Percentiles rank a stretch among this genome's conserved stretches.
Conservation (phyloP, 1,139 yeast genomes). For the Hyphopichia fennica region DNA sequence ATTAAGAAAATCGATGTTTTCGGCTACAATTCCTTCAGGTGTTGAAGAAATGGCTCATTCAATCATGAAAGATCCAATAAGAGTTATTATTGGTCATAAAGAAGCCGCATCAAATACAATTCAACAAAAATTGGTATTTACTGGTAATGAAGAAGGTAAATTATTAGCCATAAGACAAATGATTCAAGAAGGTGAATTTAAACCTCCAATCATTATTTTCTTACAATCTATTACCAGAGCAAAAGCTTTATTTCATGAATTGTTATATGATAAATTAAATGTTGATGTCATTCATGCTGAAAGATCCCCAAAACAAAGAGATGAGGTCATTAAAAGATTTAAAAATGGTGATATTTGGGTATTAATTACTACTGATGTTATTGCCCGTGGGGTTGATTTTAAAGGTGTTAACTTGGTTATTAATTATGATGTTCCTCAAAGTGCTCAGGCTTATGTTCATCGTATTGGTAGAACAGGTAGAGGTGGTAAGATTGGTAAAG, state of each 20-base stretch:
- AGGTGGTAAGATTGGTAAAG: slow-evolving; percentile 83
- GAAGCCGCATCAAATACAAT: slow-evolving; percentile 88
- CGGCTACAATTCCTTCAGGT: slow-evolving; percentile 94
- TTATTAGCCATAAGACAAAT: slow-evolving; percentile 86
- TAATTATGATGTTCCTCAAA: slow-evolving; percentile 94
- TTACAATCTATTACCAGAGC: slow-evolving; percentile 92
- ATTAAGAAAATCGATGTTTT: slow-evolving; percentile 74
- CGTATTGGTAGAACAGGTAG: slow-evolving; percentile 99
- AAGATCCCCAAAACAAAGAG: slow-evolving; percentile 86
- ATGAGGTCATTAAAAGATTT: slow-evolving; percentile 78
- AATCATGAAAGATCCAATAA: slow-evolving; percentile 81
- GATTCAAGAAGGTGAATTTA: slow-evolving; percentile 80
- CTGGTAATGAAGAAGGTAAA: slow-evolving; percentile 96
- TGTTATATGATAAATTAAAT: slow-evolving; percentile 84
- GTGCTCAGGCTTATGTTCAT: slow-evolving; percentile 94
- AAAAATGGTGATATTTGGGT: slow-evolving; percentile 94
- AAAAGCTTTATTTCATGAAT: slow-evolving; percentile 89
- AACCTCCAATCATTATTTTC: slow-evolving; percentile 91
- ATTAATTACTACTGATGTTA: slow-evolving; percentile 91
- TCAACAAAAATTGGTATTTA: slow-evolving; percentile 79
- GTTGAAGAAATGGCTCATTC: slow-evolving; percentile 87
- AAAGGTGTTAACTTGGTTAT: slow-evolving; percentile 93
- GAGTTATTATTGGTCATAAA: slow-evolving; percentile 89
- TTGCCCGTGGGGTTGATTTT: slow-evolving; percentile 96
- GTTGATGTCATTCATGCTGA: slow-evolving; percentile 98